Percentiles rank a stretch among this genome's conserved stretches.
These are phyloP conservation scores for Sclerotinia subarctica DNA, from an alignment of 2,329 filamentous ascomycete species.

Conservation along the genomic window DNA sequence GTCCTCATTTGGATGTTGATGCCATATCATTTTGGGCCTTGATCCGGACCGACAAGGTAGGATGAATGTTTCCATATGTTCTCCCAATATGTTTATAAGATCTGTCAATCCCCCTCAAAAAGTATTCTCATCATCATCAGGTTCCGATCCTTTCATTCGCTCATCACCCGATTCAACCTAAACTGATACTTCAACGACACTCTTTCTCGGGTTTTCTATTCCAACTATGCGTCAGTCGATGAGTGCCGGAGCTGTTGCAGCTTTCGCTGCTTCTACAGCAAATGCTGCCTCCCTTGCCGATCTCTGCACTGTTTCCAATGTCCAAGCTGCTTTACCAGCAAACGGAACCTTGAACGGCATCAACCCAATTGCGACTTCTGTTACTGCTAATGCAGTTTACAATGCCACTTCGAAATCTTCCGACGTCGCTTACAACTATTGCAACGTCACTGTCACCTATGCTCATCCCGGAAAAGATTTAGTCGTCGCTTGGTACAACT, in stretches of 20 bases:
- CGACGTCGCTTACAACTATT: conserved; percentile 41
- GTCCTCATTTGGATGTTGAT: background rate
- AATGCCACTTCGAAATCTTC: conserved; percentile 36
- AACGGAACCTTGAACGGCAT: conserved; percentile 20
- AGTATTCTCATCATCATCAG: background rate
- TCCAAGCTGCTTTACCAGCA: conserved; percentile 11
- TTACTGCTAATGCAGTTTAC: conserved; percentile 40
- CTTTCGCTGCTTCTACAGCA: conserved; percentile 10
- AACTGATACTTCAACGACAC: background rate
- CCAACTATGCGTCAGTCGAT: background rate
- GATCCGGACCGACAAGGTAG: background rate
- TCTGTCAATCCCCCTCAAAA: background rate
- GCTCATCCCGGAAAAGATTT: conserved; percentile 43
- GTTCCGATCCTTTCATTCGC: background rate
- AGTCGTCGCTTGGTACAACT: conserved; percentile 43
- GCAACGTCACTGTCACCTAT: conserved; percentile 48
- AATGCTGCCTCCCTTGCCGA: background rate
- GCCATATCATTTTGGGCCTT: background rate
- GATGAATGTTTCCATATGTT: background rate
- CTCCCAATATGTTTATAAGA: background rate
- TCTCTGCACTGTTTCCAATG: background rate
- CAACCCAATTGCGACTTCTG: conserved; percentile 38
- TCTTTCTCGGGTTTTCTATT: background rate
- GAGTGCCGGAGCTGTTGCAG: conserved; percentile 23
- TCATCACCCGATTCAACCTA: background rate